Evolutionary conservation across 2,329 filamentous ascomycete genomes (phyloP), one percentile per base, ranked within the genome.

Genomic region (Venturia oleaginea): DNA sequence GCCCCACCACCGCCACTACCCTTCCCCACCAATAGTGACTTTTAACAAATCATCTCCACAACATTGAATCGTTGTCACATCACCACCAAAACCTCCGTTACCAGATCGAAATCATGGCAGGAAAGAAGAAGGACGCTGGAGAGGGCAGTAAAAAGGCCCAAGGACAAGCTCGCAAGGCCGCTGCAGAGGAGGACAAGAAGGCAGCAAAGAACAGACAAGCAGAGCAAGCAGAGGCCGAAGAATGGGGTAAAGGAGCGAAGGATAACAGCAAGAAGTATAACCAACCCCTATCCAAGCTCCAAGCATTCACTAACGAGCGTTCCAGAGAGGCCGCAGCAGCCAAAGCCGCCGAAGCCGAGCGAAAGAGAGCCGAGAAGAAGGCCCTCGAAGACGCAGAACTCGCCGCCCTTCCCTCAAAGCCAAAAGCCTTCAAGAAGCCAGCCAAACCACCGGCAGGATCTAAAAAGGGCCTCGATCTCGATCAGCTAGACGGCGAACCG

Each of bases 301-400:
- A 59, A 55, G 10, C 24, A 7, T 38, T 37, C 22, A 22, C 51
- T 57, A 34, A 57, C 51, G 22, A 57, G 30, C 17, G 5, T n/a
- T n/a, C 8, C 34, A 96, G 92, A 74, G 91, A 95, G 70, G 88
- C 89, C 42, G 91, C 92, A 63, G 90, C 89, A 61, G 87, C 86
- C 61, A 96, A 93, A 78, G 92, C 89, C 70, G 89, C 88, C 64
- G 91, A 95, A 73, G 84, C 82, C 64, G 90, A 89, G 2, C 86
- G 88, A 65, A 96, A 96, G 78, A 97, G 96, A 78, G 93, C 92
- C 62, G 94, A 97, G 75, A 89, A 89, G 61, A 92, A 95, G 1
- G 91, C 92, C 13, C 79, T 92, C 30, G 78, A 92, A 43, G 87
- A 86, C 65, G 92, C 90, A 73, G 94, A 99, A 77, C 93, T 97